Base-by-base conservation (phyloP, 2,329 filamentous ascomycete genomes). In the Dothistroma septosporum region DNA sequence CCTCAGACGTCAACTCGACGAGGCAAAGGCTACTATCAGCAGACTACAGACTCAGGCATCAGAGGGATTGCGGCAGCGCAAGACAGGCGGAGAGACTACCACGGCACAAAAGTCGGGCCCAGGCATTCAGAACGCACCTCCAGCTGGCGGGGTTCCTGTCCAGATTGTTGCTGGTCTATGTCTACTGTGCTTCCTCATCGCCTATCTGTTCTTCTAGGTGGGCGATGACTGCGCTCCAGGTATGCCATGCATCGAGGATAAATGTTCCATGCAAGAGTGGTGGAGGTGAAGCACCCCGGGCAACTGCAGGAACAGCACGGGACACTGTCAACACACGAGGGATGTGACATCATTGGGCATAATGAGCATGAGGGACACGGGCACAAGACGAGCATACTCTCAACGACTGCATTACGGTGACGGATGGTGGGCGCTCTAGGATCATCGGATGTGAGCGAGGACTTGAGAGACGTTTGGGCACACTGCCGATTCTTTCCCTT, bases 171-270 rank as follows among this genome's bases (percentile, higher is more conserved):
- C 94, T 22, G 80, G 86, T 22, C 80, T 99, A 48, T 97, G 92
- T 74, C 80, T 99, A 70, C 70, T 96, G 65, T 92, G 91, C 80
- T 99, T 99, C 80, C 78, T 99, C 73, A 84, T 97, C 69, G 94
- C 92, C 58, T 99, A 97, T 78, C 85, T 97, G 76, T 92, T 99
- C 81, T 99, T 99, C 78, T 99, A 87, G 82, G 57, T 53, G 57
- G 37, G 31, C 49, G 41, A 56, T 44, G 54, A 47, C 54, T 56
- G 54, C 50, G 31, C 50, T 53, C 50, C 50, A 53, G 50, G 50
- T n/a, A 53, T 53, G 50, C 50, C 50, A n/a, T 53, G 50, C 50
- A 35, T 53, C 31, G 50, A 53, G 21, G 50, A 53, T 28, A 35
- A 6, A 28, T 53, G 50, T 35, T 53, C 50, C 31, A 53, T 53